Conservation (phyloP, 768 basidiomycete genomes). For the Pleurotus djamor region DNA sequence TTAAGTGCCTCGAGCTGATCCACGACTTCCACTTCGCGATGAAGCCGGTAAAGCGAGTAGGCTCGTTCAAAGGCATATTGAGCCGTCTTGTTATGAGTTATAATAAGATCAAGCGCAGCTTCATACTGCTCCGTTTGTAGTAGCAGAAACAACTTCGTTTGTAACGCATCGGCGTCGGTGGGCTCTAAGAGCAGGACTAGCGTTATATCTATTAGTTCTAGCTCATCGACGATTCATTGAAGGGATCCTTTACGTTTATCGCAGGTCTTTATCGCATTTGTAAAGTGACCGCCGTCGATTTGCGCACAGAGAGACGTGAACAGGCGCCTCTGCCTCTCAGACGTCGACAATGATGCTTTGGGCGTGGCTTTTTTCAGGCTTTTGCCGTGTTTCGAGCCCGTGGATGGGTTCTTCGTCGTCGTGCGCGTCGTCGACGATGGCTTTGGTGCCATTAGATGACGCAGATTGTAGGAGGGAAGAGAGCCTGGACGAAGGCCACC, state of each 20-base stretch:
- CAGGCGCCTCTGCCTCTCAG: slow-evolving; percentile 49
- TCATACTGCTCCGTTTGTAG: slow-evolving; percentile 85
- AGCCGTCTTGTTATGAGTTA: slow-evolving; percentile 16
- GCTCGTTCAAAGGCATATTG: slow-evolving; percentile 63
- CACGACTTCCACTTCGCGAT: slow-evolving; percentile 68
- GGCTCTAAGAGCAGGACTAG: slow-evolving; percentile 73
- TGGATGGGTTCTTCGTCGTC: slow-evolving; percentile 8
- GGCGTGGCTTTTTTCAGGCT: slow-evolving; percentile 18
- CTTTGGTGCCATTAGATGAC: slow-evolving; percentile 12
- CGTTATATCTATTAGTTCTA: slow-evolving; percentile 7
- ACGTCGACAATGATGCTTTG: slow-evolving; percentile 27
- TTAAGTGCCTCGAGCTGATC: slow-evolving; percentile 49
- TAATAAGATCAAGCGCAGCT: slow-evolving; percentile 61
- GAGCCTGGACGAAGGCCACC: not conserved
- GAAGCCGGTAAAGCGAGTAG: slow-evolving; percentile 85
- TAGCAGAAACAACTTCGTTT: slow-evolving; percentile 85
- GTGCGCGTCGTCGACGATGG: slow-evolving; percentile 15
- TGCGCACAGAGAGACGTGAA: slow-evolving; percentile 84
- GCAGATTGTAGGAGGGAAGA: not conserved
- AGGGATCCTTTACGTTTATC: slow-evolving; percentile 69
- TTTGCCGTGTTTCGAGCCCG: slow-evolving; percentile 12
- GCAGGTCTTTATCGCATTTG: slow-evolving; percentile 87
- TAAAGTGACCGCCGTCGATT: slow-evolving; percentile 86
- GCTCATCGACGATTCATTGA: slow-evolving; percentile 9
- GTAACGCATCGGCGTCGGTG: slow-evolving; percentile 65